Evolutionary conservation across 805 yeast genomes (phyloP).

Genomic region (Saccharomycopsis sp.): DNA sequence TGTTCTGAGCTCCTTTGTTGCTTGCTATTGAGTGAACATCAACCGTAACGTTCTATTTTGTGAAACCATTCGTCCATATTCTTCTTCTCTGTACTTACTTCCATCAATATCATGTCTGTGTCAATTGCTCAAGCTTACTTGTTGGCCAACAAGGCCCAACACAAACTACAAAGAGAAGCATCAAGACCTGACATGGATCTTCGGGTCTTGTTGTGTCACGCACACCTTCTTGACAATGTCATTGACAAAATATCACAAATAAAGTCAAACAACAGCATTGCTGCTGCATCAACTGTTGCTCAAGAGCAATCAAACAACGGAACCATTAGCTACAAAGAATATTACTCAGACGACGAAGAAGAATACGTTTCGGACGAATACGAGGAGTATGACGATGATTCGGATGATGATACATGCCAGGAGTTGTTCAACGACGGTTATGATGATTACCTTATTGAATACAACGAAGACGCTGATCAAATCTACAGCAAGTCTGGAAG

Average conservation of each 20-base stretch:
- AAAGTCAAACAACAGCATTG: slow-evolving; percentile 20
- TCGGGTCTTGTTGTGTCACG: slow-evolving; percentile 58
- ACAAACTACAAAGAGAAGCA: slow-evolving; percentile 58
- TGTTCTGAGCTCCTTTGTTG: too few relatives aligned
- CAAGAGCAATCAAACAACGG: slow-evolving; percentile 28
- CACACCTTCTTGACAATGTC: slow-evolving; percentile 59
- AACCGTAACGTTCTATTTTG: too few relatives aligned
- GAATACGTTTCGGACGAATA: slow-evolving; percentile 22
- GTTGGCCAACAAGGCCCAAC: slow-evolving; percentile 58
- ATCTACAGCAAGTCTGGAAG: neutral
- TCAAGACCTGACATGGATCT: slow-evolving; percentile 49
- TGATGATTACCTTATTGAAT: slow-evolving; percentile 6
- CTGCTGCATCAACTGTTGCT: too few relatives aligned
- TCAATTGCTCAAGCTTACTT: slow-evolving; percentile 44
- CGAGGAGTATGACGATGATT: slow-evolving; percentile 23
- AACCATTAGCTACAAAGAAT: slow-evolving; percentile 28
- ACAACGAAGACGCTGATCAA: slow-evolving; percentile 11
- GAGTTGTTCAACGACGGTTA: neutral
- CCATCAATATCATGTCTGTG: neutral
- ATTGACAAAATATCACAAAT: slow-evolving; percentile 37
- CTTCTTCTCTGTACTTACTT: too few relatives aligned
- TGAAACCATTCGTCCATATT: too few relatives aligned
- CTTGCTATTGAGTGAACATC: too few relatives aligned
- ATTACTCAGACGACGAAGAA: slow-evolving; percentile 24
- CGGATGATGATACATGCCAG: neutral